Base-by-base conservation (phyloP, 2,329 filamentous ascomycete species). In the Aulographum hederae region DNA sequence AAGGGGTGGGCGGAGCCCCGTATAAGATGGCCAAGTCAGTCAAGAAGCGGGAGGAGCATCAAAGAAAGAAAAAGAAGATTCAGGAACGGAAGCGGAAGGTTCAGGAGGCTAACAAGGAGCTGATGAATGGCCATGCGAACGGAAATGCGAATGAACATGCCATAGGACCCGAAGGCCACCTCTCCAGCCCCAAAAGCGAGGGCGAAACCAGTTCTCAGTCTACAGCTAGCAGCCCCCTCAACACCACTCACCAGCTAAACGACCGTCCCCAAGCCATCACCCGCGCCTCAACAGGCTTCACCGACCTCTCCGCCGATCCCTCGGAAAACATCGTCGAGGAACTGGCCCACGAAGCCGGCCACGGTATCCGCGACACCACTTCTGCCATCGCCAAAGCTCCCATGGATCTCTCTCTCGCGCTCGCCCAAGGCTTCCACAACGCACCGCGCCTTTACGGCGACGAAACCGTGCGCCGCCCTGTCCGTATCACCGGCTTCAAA, bases 381-480 rank as follows among this genome's bases (percentile, higher is more conserved):
- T 66, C 67, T 8, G 73, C 78, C n/a, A 69, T 78, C 4, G 61
- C 86, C 36, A 80, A 78, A 42, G 75, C 76, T 2, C 85, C 84
- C 0, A 76, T 89, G 64, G 81, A 92, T 47, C 77, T 93, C 39
- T 80, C 79, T 26, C 56, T 93, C 26, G 78, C 78, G 1, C 55
- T 93, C 23, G 78, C 84, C 1, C 78, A 78, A 50, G 85, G 85
- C 0, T 91, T 93, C 48, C 77, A 86, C 46, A 93, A 93, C 43
- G 76, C 79, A 4, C 84, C 85, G 0, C 75, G 70, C 41, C 58
- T 93, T 1, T 93, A 93, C 46, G 78, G 84, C 26, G 84, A 92
- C 43, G 72, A 80, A 2, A 85, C 74, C 1, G 73, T 93, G 1
- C 67, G 80, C 6, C 75, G 77, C n/a, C 59, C 68, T 1, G 77